Conservation (phyloP, 345 rosid genomes). For the rapeseed (Brassica napus) region DNA sequence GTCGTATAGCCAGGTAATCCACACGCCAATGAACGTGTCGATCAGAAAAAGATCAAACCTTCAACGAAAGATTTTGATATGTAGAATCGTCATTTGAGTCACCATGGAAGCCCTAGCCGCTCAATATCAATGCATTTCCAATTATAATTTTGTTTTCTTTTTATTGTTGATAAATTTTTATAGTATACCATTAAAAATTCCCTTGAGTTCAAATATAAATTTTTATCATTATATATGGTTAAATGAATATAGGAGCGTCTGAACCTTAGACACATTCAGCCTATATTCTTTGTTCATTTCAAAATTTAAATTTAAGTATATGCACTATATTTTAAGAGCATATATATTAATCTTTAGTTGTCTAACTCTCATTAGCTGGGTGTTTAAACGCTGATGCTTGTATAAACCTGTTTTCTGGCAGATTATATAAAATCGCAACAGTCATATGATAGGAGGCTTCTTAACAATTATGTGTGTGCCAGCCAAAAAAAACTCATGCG, state of each 20-base stretch:
- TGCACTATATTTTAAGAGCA: neutral
- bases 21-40: too few species aligned
- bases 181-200: too few species aligned
- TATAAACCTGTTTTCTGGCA: neutral
- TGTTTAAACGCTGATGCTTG: neutral
- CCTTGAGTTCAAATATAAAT: too few species aligned
- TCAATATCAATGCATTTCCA: too few species aligned
- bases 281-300: neutral
- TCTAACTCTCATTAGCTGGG: neutral
- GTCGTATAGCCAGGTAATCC: too few species aligned
- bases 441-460: neutral
- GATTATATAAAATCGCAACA: neutral
- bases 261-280: neutral
- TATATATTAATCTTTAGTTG: neutral
- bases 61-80: too few species aligned
- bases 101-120: too few species aligned
- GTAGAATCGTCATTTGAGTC: too few species aligned
- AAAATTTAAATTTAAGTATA: neutral
- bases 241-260: neutral
- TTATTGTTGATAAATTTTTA: too few species aligned
- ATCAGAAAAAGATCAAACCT: too few species aligned
- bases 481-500: neutral
- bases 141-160: too few species aligned
- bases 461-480: neutral
- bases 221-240: neutral